Base-by-base conservation (phyloP, 768 basidiomycete genomes). In the Russula foetens region DNA sequence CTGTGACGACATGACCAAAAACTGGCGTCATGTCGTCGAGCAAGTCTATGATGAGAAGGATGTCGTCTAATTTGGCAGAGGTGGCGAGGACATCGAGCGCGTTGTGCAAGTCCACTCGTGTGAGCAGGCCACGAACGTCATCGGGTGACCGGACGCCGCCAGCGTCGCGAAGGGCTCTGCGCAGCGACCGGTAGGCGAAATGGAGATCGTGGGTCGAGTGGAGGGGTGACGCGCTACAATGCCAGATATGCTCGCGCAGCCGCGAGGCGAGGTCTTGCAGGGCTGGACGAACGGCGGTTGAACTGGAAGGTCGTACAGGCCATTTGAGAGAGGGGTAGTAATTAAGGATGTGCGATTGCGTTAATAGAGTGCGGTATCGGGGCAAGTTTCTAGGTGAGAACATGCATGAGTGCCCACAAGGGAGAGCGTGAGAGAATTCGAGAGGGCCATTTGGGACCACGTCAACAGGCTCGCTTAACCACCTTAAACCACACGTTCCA, bases 1-100 rank as follows among this genome's bases (percentile, higher is more conserved):
- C 68, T 21, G 77, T 77, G 45, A 80, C 74, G 7, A 70, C 58
- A 63, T 81, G 67, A 38, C 78, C 77, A 44, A 85, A 81, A 3
- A 81, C 67, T 45, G 71, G 69, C 46, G 72, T 73, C 69, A 84
- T 72, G 67, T 83, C 80, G 19, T 64, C 63, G 19, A 86, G 76
- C 38, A 86, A 76, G 51, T 77, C 75, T 52, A 80, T 74, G 53
- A 86, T 76, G 60, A 82, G 74, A 54, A 74, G 75, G n/a, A 84
- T 67, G 63, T 88, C 84, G 23, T 76, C 70, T 9, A 76, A 76
- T 21, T 79, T 73, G 3, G 76, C 84, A 1, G 84, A 84, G 19
- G 70, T 64, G 19, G 80, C 81, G 49, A 87, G 75, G 17, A 74
- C 67, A 59, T 75, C 70, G 1, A 87, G 71, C 7, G 78, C 71